Evolutionary conservation across 139 green algal genomes (phyloP), one percentile per base, ranked within the genome.

Genomic region (Astrephomene gubernaculifera): DNA sequence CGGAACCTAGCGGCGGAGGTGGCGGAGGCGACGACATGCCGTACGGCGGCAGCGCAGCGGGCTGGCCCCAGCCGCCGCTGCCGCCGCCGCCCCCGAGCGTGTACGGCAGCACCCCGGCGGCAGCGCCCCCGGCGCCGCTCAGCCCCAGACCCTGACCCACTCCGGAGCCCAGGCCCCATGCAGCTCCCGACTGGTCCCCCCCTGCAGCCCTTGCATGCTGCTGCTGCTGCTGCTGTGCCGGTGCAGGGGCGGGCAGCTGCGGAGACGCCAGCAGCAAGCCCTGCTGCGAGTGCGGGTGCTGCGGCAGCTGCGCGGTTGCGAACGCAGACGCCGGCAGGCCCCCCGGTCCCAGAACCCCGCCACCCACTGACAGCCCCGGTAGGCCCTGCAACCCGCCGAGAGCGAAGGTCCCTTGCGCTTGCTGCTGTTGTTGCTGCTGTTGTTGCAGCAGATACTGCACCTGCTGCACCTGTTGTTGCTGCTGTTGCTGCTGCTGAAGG

Each of bases 401-500:
- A 2, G 43, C 41, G 44, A 78, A 43, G 27, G 43, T 9, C 70
- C 24, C 49, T 49, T 80, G 71, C 21, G 35, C 71, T 33, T 80
- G 71, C n/a, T 65, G 45, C 14, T 45, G 31, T 31, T 75, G 68
- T 14, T 76, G 70, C 44, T 79, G 70, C 29, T 43, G 70, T 27
- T 63, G 41, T 27, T 63, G 70, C 44, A 43, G 70, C 68, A 38
- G 41, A 9, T 57, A 39, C 39, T 57, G 68, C 68, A 36, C 17
- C 33, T 69, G 72, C 45, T 69, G 74, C 27, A n/a, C 17, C 4
- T 54, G 73, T 0, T 60, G 38, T 5, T 60, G 35, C 8, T 43
- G 27, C 53, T 71, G 53, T 38, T 82, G 74, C 74, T 71, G 57
- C 54, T 82, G 75, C 57, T 82, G 75, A 12, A 36, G 38, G 5